Base-by-base conservation (phyloP, 257 asterid genomes). In the Gentiana straminea region DNA sequence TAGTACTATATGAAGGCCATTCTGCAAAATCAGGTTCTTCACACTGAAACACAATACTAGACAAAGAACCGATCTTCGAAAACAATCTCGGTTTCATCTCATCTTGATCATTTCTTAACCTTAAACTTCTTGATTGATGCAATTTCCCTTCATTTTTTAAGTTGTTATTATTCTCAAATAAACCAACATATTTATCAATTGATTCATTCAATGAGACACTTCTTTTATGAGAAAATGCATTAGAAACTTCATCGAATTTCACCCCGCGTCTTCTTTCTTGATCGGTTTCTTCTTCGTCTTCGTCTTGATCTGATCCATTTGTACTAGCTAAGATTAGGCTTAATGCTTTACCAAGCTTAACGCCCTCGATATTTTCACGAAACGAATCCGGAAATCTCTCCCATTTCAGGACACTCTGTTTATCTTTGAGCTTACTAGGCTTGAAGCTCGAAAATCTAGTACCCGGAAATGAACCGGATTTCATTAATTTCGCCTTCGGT, bases 401-500 rank as follows among this genome's bases (percentile, higher is more conserved):
- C 54, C 72, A 73, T 65, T 37, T 60, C 1, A 73, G 79, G 37
- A 57, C 98, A 4, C 45, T 76, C 65, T 76, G 84, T 64, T 91
- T 91, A 73, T 70, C 73, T 54, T 80, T 83, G 35, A 88, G 79
- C 62, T 77, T 84, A 37, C 65, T 54, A 37, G 98, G 95, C 74
- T 75, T 79, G 54, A 71, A 59, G 60, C 65, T 78, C 3, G 76
- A 60, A 54, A 63, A 50, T 45, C 71, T 64, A 59, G 69, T 65
- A 32, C 51, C 68, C 0, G 98, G 98, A 38, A 78, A 91, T 34
- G 97, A 82, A 68, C 86, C 86, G 5, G 97, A 81, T 62, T 81
- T 83, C 52, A 69, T 65, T 2, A 84, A 68, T 35, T 64, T 81
- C 49, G 76, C 54, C 3, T 58, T 67, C 13, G 50, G 32, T 15